phyloP scores from a whole-genome alignment of 2,329 filamentous ascomycete species.

The Neofusicoccum kwambonambiense region DNA sequence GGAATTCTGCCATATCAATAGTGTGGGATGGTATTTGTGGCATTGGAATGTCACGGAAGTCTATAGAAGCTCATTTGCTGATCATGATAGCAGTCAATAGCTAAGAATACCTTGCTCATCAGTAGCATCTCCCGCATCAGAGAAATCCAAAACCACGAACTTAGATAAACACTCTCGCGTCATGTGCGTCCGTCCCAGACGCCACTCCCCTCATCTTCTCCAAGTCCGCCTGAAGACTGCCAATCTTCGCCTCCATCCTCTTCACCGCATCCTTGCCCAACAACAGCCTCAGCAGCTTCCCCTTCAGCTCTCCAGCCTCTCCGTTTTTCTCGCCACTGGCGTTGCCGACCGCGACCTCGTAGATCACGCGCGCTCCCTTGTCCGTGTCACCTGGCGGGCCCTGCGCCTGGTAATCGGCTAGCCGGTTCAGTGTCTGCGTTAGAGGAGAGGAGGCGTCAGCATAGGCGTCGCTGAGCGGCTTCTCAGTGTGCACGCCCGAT shows the following conservation, averaged over 20 bases:
- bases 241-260: background rate
- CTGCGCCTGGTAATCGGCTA: background rate
- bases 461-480: constrained; percentile 31
- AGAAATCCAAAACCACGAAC: background rate
- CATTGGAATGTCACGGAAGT: background rate
- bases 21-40: background rate
- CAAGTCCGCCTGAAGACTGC: background rate
- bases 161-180: background rate
- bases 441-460: constrained; percentile 38
- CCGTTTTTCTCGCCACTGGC: background rate
- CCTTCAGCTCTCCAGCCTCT: background rate
- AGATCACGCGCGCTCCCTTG: constrained; percentile 53
- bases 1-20: too few species aligned
- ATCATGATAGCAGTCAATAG: background rate
- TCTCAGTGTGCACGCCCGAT: constrained; percentile 19
- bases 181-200: background rate
- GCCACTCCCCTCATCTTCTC: background rate
- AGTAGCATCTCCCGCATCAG: too few species aligned
- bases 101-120: background rate
- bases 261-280: background rate
- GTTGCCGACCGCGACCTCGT: constrained; percentile 49
- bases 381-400: constrained; percentile 55
- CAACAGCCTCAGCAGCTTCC: background rate
- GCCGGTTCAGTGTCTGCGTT: background rate
- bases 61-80: background rate